Evolutionary conservation across 768 basidiomycete species (phyloP).

Genomic region (Suillus luteus): DNA sequence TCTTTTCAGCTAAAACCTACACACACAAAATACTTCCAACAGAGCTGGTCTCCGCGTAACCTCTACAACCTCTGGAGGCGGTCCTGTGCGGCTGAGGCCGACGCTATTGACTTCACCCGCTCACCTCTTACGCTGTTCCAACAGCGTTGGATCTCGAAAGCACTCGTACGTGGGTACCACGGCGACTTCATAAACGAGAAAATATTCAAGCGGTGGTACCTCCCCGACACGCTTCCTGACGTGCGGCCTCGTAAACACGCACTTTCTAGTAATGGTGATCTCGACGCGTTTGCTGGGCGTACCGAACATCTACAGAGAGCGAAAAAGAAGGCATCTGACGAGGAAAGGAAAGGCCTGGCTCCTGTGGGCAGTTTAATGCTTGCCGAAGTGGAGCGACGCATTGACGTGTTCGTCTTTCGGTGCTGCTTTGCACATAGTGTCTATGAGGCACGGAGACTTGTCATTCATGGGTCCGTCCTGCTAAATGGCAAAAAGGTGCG

Average conservation of each 20-base stretch:
- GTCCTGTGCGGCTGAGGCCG: constrained; percentile 50
- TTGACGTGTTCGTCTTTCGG: constrained; percentile 92
- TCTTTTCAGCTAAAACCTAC: neutral
- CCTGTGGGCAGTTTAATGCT: constrained; percentile 97
- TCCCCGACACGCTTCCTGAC: constrained; percentile 84
- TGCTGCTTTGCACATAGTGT: constrained; percentile 86
- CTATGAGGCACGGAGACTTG: constrained; percentile 84
- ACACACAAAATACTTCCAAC: constrained; percentile 33
- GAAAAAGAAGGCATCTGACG: constrained; percentile 52
- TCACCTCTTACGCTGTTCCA: constrained; percentile 55
- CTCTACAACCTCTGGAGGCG: constrained; percentile 89
- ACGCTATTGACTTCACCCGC: constrained; percentile 56
- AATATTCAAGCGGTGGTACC: constrained; percentile 93
- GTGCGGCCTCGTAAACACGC: constrained; percentile 62
- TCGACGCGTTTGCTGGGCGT: constrained; percentile 64
- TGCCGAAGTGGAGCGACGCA: constrained; percentile 87
- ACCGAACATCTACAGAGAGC: constrained; percentile 41
- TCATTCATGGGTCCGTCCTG: constrained; percentile 83
- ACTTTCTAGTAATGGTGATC: constrained; percentile 33
- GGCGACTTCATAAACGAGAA: constrained; percentile 93
- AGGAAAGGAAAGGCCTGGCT: constrained; percentile 65
- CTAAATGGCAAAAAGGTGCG: constrained; percentile 89
- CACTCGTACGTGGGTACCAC: constrained; percentile 89
- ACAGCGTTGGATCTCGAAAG: constrained; percentile 88
- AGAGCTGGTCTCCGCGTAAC: constrained; percentile 90